Conservation (phyloP, 345 rosid species). For the Eucalyptus grandis region DNA sequence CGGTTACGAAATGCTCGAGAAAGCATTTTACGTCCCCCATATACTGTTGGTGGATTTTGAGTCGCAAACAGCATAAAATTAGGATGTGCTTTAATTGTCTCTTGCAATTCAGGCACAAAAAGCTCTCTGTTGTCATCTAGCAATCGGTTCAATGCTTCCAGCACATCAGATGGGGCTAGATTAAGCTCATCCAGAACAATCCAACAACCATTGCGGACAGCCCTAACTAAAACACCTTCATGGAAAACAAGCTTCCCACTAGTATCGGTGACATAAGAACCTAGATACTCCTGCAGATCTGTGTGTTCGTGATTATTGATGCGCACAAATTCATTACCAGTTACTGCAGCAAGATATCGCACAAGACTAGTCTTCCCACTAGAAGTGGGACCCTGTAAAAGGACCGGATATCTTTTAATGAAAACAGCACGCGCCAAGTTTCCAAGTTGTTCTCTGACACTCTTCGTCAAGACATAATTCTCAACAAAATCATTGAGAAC, state of each 20-base stretch:
- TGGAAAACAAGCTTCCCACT: constrained; percentile 84
- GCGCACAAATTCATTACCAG: constrained; percentile 83
- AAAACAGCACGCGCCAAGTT: constrained; percentile 80
- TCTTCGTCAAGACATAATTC: constrained; percentile 66
- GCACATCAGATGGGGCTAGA: constrained; percentile 94
- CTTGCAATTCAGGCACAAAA: constrained; percentile 75
- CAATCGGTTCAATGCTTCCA: constrained; percentile 82
- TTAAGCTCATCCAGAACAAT: constrained; percentile 92
- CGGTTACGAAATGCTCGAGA: constrained; percentile 98
- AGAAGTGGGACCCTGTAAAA: constrained; percentile 93
- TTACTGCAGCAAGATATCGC: constrained; percentile 79
- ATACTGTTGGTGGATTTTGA: constrained; percentile 86
- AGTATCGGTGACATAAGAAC: constrained; percentile 72
- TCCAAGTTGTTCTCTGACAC: constrained; percentile 58
- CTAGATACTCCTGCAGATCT: constrained; percentile 87
- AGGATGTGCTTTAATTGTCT: constrained; percentile 75
- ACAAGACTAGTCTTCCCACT: constrained; percentile 99
- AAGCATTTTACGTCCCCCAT: constrained; percentile 97
- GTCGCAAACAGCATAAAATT: constrained; percentile 97
- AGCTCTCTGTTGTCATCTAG: constrained; percentile 97
- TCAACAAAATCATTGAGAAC: constrained; percentile 26
- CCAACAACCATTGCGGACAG: constrained; percentile 88
- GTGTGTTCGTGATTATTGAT: constrained; percentile 97
- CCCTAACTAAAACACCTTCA: constrained; percentile 92
- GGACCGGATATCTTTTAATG: constrained; percentile 79